Conservation (phyloP, 306 rosid species). For the Cicer bijugum region DNA sequence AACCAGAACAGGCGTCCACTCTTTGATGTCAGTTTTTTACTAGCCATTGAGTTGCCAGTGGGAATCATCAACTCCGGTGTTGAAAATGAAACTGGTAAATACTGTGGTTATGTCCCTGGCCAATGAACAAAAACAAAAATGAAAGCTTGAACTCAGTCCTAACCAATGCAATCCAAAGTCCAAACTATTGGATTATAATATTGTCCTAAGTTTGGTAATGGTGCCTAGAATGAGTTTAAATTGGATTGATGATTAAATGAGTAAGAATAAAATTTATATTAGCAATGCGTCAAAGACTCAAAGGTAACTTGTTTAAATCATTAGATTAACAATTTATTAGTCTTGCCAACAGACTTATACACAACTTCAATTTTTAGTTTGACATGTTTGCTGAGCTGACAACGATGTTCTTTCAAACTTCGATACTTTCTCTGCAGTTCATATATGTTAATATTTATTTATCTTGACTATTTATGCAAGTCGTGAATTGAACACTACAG, state of each 20-base stretch:
- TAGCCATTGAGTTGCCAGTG: constrained; percentile 39
- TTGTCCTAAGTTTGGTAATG: not conserved
- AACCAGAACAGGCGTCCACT: constrained; percentile 2
- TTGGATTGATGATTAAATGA: not conserved
- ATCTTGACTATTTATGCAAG: not conserved
- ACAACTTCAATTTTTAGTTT: not conserved
- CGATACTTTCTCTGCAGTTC: not conserved
- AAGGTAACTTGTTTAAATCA: not conserved
- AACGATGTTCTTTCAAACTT: not conserved
- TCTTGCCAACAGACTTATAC: not conserved
- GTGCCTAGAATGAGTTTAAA: not conserved
- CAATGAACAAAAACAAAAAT: constrained; percentile 36
- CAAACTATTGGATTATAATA: not conserved
- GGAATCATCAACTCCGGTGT: constrained; percentile 70
- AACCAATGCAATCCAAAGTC: constrained; percentile 11
- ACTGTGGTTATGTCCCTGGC: constrained; percentile 61
- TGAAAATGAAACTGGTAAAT: constrained; percentile 77
- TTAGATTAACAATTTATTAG: not conserved
- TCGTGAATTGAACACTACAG: not conserved
- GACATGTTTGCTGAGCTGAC: not conserved
- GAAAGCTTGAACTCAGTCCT: constrained; percentile 35
- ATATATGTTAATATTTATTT: not conserved
- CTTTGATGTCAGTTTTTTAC: constrained; percentile 15
- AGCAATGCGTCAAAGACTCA: not conserved
- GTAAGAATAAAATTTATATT: not conserved